phyloP scores from a whole-genome alignment of 371 early-diverging fungal genomes.

The Syncephalastrum racemosum region DNA sequence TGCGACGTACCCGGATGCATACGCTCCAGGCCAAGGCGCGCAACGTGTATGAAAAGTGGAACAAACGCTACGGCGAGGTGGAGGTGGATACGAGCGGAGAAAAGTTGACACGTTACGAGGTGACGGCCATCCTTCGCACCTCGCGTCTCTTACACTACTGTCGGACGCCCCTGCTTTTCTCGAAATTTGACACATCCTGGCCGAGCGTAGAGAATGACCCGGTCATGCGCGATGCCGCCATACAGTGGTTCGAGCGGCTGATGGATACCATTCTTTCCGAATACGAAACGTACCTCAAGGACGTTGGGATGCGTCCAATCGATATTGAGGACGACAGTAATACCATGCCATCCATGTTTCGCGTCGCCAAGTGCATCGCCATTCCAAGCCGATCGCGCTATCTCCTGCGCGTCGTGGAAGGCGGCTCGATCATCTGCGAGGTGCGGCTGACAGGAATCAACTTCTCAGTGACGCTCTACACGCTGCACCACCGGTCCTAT shows the following conservation, averaged over 20 bases:
- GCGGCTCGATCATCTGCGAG: slow-evolving; percentile 75
- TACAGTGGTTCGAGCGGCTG: slow-evolving; percentile 60
- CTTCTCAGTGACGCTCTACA: slow-evolving; percentile 74
- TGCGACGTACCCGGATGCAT: slow-evolving; percentile 46
- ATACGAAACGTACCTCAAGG: slow-evolving; percentile 65
- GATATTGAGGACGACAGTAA: slow-evolving; percentile 36
- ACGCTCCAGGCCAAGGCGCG: slow-evolving; percentile 60
- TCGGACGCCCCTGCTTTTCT: slow-evolving; percentile 61
- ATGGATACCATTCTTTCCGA: slow-evolving; percentile 56
- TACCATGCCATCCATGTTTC: slow-evolving; percentile 19
- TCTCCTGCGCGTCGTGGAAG: slow-evolving; percentile 60
- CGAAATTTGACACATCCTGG: slow-evolving; percentile 45
- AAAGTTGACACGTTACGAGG: slow-evolving; percentile 47
- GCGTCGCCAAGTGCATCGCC: slow-evolving; percentile 19
- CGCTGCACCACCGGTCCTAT: slow-evolving; percentile 57
- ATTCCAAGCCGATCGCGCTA: slow-evolving; percentile 60
- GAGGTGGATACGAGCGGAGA: slow-evolving; percentile 29
- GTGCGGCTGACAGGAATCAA: slow-evolving; percentile 68
- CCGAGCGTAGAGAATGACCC: slow-evolving; percentile 20
- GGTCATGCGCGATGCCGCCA: slow-evolving; percentile 8
- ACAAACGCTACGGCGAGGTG: slow-evolving; percentile 42
- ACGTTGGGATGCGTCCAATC: slow-evolving; percentile 65
- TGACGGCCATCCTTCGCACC: slow-evolving; percentile 58
- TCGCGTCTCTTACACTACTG: slow-evolving; percentile 67
- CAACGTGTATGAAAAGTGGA: slow-evolving; percentile 62